Conservation (phyloP, 2,329 filamentous ascomycete species). For the Verticillium isaacii region DNA sequence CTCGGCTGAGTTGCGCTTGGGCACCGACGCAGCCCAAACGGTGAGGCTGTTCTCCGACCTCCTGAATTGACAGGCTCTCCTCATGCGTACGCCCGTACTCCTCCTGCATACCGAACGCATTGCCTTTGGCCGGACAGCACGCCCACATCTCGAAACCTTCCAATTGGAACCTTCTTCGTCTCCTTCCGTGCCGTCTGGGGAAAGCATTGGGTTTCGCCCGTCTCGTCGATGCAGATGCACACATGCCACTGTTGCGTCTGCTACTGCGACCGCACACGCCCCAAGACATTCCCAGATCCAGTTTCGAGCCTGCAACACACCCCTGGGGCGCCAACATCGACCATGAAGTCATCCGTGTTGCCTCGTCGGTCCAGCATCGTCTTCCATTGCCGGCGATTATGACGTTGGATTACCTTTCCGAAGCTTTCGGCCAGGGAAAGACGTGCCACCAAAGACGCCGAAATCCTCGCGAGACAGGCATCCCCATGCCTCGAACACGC, state of each 20-base stretch:
- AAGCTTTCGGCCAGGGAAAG: not conserved
- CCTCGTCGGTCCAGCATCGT: not conserved
- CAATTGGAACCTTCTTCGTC: not conserved
- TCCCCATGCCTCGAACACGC: not conserved
- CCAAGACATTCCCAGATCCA: not conserved
- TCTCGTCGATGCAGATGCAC: not conserved
- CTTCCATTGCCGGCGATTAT: not conserved
- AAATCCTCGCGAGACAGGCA: not conserved
- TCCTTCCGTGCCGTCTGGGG: not conserved
- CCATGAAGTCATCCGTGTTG: not conserved
- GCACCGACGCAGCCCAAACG: conserved; percentile 14
- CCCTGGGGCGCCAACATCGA: not conserved
- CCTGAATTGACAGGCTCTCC: conserved; percentile 8
- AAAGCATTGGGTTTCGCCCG: not conserved
- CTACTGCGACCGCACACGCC: not conserved
- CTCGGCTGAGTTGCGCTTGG: conserved; percentile 5
- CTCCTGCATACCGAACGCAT: conserved; percentile 5
- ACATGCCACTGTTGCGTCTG: too few relatives aligned
- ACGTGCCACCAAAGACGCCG: not conserved
- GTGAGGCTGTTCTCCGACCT: conserved; percentile 11
- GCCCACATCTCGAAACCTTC: not conserved
- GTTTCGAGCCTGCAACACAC: not conserved
- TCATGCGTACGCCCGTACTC: not conserved
- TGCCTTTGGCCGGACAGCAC: not conserved
- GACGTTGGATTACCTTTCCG: not conserved